Evolutionary conservation across 2,329 filamentous ascomycete genomes (phyloP).

Genomic region (Fusarium sp.): DNA sequence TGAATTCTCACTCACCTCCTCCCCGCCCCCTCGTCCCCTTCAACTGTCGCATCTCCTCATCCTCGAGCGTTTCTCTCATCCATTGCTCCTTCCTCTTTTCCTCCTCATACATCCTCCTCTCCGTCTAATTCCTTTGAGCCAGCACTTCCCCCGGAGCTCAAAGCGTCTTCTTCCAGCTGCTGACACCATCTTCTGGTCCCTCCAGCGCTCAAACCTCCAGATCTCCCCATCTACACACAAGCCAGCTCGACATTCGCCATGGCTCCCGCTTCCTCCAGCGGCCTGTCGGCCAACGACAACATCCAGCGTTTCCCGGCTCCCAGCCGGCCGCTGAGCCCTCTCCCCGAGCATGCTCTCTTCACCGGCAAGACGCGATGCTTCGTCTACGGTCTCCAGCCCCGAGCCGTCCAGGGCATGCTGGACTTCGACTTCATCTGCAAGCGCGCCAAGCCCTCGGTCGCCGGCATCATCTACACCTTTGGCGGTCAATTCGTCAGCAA

Average conservation of each 20-base stretch:
- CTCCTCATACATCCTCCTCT: constrained; percentile 37
- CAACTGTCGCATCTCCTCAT: constrained; percentile 40
- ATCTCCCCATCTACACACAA: constrained; percentile 33
- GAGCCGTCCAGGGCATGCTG: constrained; percentile 92
- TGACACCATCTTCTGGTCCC: constrained; percentile 39
- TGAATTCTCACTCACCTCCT: constrained; percentile 45
- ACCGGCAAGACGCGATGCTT: constrained; percentile 99
- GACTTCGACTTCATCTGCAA: constrained; percentile 99
- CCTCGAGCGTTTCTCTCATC: constrained; percentile 39
- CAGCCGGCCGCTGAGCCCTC: constrained; percentile 90
- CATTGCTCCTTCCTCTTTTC: constrained; percentile 33
- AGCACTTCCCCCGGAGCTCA: constrained; percentile 41
- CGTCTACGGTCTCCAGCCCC: constrained; percentile 98
- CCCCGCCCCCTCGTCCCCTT: constrained; percentile 36
- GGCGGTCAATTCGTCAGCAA: constrained; percentile 99
- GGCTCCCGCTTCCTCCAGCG: constrained; percentile 65
- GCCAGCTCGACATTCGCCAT: constrained; percentile 55
- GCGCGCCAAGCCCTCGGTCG: constrained; percentile 93
- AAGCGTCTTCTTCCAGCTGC: constrained; percentile 40
- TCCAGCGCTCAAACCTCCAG: constrained; percentile 35
- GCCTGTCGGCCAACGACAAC: constrained; percentile 93
- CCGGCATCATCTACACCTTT: constrained; percentile 99
- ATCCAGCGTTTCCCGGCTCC: constrained; percentile 96
- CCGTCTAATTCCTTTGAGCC: constrained; percentile 45
- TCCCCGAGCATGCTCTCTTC: constrained; percentile 91